Evolutionary conservation across 2,329 filamentous ascomycete species (phyloP), one percentile per base, ranked within the genome.

Genomic region (Arachnomyces sp.): DNA sequence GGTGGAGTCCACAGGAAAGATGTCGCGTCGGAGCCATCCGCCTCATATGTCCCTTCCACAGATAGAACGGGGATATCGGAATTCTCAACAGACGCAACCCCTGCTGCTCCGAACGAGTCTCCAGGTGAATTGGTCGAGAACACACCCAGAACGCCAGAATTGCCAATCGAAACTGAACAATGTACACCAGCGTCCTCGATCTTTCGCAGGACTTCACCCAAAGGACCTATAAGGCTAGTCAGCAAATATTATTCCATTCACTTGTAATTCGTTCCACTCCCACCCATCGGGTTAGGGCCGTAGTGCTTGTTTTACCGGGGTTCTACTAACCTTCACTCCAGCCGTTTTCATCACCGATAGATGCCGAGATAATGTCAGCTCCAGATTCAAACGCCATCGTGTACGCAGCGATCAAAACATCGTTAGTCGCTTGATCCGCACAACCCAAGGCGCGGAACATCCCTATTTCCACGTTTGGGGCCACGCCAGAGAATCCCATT

Each of bases 351-450:
- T 45, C 48, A 37, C 60, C 61, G 34, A 63, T 53, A 2, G 56
- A 60, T n/a, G 57, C 50, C 14, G 60, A 58, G 35, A 66, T 66
- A 42, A 66, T 57, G 31, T 64, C 54, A 1, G 58, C 57, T 12
- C 74, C 74, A n/a, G 70, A 76, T 51, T 81, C 70, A 47, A 71
- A 79, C 0, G 79, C 79, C 50, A 67, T 68, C 58, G 75, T 72
- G 52, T 74, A 79, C 1, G 77, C 75, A 7, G 69, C 68, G 32
- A 80, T 76, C 38, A 82, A 56, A 7, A 80, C 61, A 43, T 81
- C 77, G 49, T 73, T 72, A 11, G 59, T 55, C n/a, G 68, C 64
- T 28, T 60, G 54, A 28, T 73, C 76, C 1, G 52, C 43, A 53
- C 76, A 80, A 34, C 74, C 74, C 42, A 79, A 77, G 3, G 77